These are phyloP conservation scores for Candida dajiaensis DNA, from an alignment of 805 yeast species.

Conservation along the genomic window DNA sequence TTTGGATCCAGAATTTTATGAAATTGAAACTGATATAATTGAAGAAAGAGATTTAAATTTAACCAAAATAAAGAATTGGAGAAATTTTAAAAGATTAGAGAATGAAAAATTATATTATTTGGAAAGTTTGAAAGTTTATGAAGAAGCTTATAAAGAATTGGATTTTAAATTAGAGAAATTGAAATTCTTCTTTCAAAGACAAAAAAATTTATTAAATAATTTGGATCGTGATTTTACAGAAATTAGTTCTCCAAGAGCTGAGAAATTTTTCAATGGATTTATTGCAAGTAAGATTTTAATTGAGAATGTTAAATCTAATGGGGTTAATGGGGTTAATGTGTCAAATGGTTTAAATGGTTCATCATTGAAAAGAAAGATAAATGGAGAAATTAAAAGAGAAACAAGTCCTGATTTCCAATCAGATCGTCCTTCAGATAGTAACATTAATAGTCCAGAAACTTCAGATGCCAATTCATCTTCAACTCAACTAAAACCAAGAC, in stretches of 20 bases:
- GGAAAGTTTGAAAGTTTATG: constrained; percentile 23
- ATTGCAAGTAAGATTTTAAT: too few relatives aligned
- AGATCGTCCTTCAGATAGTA: not conserved
- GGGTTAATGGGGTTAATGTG: too few relatives aligned
- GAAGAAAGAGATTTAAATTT: constrained; percentile 31
- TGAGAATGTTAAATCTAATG: too few relatives aligned
- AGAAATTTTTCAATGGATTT: constrained; percentile 27
- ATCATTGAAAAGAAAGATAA: not conserved
- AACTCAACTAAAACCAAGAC: not conserved
- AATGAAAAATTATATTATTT: constrained; percentile 21
- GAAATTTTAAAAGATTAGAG: constrained; percentile 23
- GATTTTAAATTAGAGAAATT: constrained; percentile 26
- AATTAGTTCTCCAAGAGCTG: constrained; percentile 24
- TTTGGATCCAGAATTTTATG: constrained; percentile 6
- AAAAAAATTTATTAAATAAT: constrained; percentile 20
- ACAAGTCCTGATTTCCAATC: not conserved
- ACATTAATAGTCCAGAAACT: not conserved
- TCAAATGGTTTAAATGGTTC: too few relatives aligned
- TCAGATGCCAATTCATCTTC: not conserved
- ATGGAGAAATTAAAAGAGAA: not conserved
- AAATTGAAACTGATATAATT: constrained; percentile 24
- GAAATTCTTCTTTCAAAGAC: constrained; percentile 28
- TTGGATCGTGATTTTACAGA: constrained; percentile 24
- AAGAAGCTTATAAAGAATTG: constrained; percentile 22
- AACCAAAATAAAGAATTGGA: constrained; percentile 20